These are phyloP conservation scores for Ogataea glucozyma DNA, from an alignment of 805 yeast species.

Conservation along the genomic window DNA sequence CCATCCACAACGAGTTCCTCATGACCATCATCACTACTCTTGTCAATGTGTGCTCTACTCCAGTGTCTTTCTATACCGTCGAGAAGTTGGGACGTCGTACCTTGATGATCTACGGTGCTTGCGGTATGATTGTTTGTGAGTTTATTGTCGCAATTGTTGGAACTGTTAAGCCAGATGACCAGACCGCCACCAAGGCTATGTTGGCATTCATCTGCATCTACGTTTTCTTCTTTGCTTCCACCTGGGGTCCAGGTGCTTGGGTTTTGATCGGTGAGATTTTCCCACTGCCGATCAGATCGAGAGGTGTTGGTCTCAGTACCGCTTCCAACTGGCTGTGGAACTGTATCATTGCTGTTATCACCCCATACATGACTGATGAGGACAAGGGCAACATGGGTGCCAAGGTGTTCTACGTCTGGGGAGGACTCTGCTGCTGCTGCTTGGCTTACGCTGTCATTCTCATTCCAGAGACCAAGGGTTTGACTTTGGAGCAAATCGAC, in stretches of 20 bases:
- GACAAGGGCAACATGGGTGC: slow-evolving; percentile 63
- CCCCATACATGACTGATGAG: slow-evolving; percentile 69
- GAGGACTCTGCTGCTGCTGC: slow-evolving; percentile 43
- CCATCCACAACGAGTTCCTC: slow-evolving; percentile 41
- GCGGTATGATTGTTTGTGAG: slow-evolving; percentile 53
- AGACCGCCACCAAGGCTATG: slow-evolving; percentile 35
- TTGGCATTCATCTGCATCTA: slow-evolving; percentile 54
- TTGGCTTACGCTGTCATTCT: slow-evolving; percentile 71
- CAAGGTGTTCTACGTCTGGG: slow-evolving; percentile 75
- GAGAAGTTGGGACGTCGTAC: slow-evolving; percentile 63
- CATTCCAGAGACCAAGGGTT: slow-evolving; percentile 78
- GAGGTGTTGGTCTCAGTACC: slow-evolving; percentile 67
- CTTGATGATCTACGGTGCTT: slow-evolving; percentile 49
- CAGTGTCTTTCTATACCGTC: slow-evolving; percentile 54
- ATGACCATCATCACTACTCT: slow-evolving; percentile 54
- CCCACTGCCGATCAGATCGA: slow-evolving; percentile 74
- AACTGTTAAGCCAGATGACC: slow-evolving; percentile 31
- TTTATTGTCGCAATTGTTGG: slow-evolving; percentile 54
- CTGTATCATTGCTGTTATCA: slow-evolving; percentile 73
- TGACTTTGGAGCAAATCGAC: slow-evolving; percentile 81
- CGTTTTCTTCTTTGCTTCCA: slow-evolving; percentile 74
- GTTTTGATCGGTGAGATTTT: slow-evolving; percentile 60
- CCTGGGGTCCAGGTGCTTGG: slow-evolving; percentile 87
- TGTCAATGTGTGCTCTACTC: slow-evolving; percentile 53
- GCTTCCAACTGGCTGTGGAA: slow-evolving; percentile 82